Percentiles rank a stretch among this genome's conserved stretches.
phyloP scores from a whole-genome alignment of 2,329 filamentous ascomycete genomes.

The Pyricularia grisea region DNA sequence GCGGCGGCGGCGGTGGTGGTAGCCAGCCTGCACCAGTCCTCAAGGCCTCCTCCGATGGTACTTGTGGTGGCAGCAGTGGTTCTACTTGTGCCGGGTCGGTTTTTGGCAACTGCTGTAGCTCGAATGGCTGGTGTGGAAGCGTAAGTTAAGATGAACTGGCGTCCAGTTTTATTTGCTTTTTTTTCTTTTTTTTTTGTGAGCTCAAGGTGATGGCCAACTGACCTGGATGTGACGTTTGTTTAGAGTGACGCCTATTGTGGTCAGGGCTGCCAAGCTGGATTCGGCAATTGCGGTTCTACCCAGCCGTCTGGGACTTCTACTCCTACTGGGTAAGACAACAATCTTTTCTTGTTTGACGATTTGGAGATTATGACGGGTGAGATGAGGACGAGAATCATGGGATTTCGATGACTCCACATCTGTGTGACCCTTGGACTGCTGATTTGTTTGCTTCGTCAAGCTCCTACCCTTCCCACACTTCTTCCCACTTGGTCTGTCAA shows the following conservation, averaged over 20 bases:
- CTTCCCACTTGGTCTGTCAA: background rate
- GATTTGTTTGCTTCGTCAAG: background rate
- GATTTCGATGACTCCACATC: background rate
- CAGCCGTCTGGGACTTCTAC: background rate
- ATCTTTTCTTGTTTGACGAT: background rate
- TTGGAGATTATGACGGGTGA: background rate
- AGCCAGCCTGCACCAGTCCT: background rate
- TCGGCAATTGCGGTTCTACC: constrained; percentile 5
- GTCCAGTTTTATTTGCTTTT: too few species aligned
- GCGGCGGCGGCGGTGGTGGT: background rate
- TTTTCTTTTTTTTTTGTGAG: background rate
- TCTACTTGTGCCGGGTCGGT: background rate
- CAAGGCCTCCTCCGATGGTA: constrained; percentile 4
- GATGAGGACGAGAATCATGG: background rate
- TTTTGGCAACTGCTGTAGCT: constrained; percentile 7
- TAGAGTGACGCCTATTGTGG: constrained; percentile 9
- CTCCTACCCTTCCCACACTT: background rate
- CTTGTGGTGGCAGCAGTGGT: constrained; percentile 2
- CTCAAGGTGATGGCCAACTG: background rate
- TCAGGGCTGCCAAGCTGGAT: constrained; percentile 10
- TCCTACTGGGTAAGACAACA: background rate
- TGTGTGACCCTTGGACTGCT: background rate
- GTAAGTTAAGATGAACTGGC: background rate
- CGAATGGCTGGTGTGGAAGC: constrained; percentile 10
- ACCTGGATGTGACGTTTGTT: too few species aligned